Percentiles rank a stretch among this genome's conserved stretches.
phyloP scores from a whole-genome alignment of 352 stramenopile genomes.

The Phytophthora tentaculata region DNA sequence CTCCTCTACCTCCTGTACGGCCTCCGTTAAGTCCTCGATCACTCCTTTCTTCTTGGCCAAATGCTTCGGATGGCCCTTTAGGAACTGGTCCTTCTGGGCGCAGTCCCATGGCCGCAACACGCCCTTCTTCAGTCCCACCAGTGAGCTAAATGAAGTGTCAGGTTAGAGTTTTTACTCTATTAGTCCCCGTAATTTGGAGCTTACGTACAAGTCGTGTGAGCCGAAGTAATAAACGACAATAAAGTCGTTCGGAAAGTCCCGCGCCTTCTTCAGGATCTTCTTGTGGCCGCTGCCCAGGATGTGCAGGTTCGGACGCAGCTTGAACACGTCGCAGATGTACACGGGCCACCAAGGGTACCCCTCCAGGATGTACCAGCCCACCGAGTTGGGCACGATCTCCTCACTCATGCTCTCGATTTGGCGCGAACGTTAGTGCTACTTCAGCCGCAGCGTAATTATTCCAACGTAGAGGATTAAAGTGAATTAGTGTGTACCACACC shows the following conservation, averaged over 20 bases:
- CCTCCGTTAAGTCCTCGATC: constrained; percentile 52
- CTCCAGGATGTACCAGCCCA: constrained; percentile 88
- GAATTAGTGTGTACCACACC: not conserved
- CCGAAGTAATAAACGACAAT: constrained; percentile 88
- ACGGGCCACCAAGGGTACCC: constrained; percentile 89
- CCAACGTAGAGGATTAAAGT: too few relatives aligned
- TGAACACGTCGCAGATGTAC: constrained; percentile 83
- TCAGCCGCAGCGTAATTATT: too few relatives aligned
- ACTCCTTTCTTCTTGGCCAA: constrained; percentile 69
- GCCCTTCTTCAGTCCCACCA: constrained; percentile 68
- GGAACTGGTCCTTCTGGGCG: constrained; percentile 63
- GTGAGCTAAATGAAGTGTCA: constrained; percentile 39
- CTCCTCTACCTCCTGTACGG: constrained; percentile 80
- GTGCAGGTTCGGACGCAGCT: constrained; percentile 73
- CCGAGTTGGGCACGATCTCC: constrained; percentile 61
- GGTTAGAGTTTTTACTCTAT: not conserved
- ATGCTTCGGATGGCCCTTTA: constrained; percentile 75
- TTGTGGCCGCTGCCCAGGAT: constrained; percentile 71
- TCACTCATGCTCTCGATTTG: constrained; percentile 23
- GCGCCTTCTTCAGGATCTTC: constrained; percentile 74
- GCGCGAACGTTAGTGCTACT: not conserved
- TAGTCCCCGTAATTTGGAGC: not conserved
- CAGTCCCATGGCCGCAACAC: constrained; percentile 80
- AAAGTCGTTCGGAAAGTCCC: constrained; percentile 75
- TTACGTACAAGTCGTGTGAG: constrained; percentile 81